Conservation (phyloP, 805 yeast species). For the Hanseniaspora valbyensis region DNA sequence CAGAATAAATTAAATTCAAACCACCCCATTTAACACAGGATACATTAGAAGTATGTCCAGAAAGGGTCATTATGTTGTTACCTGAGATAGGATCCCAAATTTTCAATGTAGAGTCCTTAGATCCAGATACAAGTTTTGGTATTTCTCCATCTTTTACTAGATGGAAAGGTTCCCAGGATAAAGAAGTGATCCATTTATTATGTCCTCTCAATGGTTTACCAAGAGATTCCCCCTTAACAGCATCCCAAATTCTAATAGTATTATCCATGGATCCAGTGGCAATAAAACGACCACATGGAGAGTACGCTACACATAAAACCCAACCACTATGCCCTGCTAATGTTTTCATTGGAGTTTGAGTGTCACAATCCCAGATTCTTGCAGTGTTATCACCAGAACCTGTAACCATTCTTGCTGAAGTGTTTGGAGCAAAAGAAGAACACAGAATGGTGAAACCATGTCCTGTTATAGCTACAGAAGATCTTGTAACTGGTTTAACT, state of each 20-base stretch:
- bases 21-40: slow-evolving; percentile 99
- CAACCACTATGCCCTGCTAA: slow-evolving; percentile 80
- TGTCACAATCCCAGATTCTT: slow-evolving; percentile 91
- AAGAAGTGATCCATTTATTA: slow-evolving; percentile 74
- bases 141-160: slow-evolving; percentile 51
- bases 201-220: slow-evolving; percentile 77
- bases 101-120: slow-evolving; percentile 82
- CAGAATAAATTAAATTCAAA: slow-evolving; percentile 66
- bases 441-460: slow-evolving; percentile 91
- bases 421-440: slow-evolving; percentile 85
- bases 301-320: slow-evolving; percentile 86
- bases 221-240: slow-evolving; percentile 55
- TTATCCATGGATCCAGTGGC: slow-evolving; percentile 97
- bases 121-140: slow-evolving; percentile 71
- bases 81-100: slow-evolving; percentile 79
- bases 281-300: slow-evolving; percentile 79
- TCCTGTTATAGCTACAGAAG: slow-evolving; percentile 87
- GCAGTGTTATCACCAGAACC: slow-evolving; percentile 97
- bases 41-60: slow-evolving; percentile 82
- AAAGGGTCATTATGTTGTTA: slow-evolving; percentile 54
- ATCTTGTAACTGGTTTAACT: slow-evolving; percentile 80
- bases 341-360: slow-evolving; percentile 79
- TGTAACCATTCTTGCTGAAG: slow-evolving; percentile 74
- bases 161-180: slow-evolving; percentile 92
- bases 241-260: slow-evolving; percentile 80